Evolutionary conservation across 768 basidiomycete species (phyloP).

Genomic region (Macrocybe gigantea): DNA sequence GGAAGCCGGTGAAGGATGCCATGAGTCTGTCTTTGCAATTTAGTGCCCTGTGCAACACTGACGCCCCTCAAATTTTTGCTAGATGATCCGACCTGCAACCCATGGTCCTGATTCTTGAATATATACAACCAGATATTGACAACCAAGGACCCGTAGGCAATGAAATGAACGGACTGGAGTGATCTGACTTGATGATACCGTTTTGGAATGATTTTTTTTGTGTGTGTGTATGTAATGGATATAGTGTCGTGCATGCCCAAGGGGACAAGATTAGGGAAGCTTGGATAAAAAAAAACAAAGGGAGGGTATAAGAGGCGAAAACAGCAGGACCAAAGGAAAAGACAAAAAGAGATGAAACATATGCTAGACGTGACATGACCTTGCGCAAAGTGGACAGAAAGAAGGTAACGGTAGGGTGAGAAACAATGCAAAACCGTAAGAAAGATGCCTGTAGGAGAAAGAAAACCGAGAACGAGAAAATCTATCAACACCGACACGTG

Average conservation of each 20-base stretch:
- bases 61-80: no score
- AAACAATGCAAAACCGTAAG: constrained; percentile 11
- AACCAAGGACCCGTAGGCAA: no score
- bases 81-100: no score
- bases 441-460: constrained; percentile 15
- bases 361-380: constrained; percentile 16
- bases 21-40: no score
- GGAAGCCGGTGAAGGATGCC: no score
- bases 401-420: constrained; percentile 10
- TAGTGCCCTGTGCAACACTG: no score
- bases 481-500: constrained; percentile 72
- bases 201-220: no score
- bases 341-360: constrained; percentile 24
- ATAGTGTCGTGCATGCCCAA: neutral
- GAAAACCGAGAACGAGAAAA: constrained; percentile 14
- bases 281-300: constrained; percentile 11
- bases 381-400: constrained; percentile 14
- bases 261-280: constrained; percentile 13
- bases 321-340: constrained; percentile 21
- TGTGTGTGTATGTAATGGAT: no score
- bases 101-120: no score
- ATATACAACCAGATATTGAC: no score
- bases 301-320: constrained; percentile 24
- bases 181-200: no score
- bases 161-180: no score